Evolutionary conservation across 768 basidiomycete genomes (phyloP).

Genomic region (Hericium rajendrae): DNA sequence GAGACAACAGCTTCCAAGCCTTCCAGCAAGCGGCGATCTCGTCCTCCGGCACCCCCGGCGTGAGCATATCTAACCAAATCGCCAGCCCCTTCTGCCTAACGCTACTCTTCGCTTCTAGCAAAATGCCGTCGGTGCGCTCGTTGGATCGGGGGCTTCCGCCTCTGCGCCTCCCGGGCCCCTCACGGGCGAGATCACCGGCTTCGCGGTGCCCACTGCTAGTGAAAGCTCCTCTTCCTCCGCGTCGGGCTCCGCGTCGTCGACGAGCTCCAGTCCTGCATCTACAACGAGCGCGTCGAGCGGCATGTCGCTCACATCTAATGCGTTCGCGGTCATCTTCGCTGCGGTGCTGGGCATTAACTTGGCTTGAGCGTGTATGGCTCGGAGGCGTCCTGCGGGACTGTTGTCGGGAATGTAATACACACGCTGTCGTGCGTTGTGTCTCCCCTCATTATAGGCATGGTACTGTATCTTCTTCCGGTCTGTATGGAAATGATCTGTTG

Average conservation of each 20-base stretch:
- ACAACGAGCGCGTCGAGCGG: neutral
- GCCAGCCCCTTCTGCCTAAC: neutral
- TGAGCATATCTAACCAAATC: slow-evolving; percentile 23
- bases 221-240: neutral
- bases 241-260: neutral
- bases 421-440: neutral
- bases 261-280: neutral
- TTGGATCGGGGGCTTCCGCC: slow-evolving; percentile 39
- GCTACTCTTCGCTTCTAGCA: slow-evolving; percentile 14
- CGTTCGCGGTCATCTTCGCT: neutral
- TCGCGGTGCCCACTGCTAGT: slow-evolving; percentile 19
- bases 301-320: neutral
- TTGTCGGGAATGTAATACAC: neutral
- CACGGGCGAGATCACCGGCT: slow-evolving; percentile 23
- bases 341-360: neutral
- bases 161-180: slow-evolving; percentile 33
- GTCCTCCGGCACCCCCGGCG: slow-evolving; percentile 23
- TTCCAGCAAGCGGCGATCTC: slow-evolving; percentile 27
- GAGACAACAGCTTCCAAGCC: slow-evolving; percentile 30
- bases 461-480: neutral
- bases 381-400: neutral
- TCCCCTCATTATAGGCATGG: neutral
- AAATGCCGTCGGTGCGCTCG: slow-evolving; percentile 27
- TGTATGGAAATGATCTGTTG: too few relatives aligned
- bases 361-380: neutral